Conservation (phyloP, 371 early-diverging fungal species). For the Conidiobolus incongruus region DNA sequence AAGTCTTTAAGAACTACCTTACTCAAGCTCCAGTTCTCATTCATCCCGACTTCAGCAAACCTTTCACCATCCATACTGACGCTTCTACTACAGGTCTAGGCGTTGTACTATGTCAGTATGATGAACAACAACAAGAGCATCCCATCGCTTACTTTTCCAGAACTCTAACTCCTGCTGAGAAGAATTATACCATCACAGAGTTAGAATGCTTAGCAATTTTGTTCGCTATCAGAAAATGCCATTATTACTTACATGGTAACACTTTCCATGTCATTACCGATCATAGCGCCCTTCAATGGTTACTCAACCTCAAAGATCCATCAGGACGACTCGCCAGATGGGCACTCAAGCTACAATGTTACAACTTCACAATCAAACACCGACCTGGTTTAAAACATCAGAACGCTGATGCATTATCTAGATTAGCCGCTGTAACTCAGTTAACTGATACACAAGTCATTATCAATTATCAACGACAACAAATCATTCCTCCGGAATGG, state of each 20-base stretch:
- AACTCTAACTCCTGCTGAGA: constrained; percentile 5
- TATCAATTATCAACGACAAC: too few relatives aligned
- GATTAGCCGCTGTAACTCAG: too few relatives aligned
- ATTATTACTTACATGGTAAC: constrained; percentile 5
- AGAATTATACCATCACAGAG: constrained; percentile 9
- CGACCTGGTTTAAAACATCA: constrained; percentile 10
- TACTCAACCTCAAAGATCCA: constrained; percentile 2
- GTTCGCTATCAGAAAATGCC: constrained; percentile 6
- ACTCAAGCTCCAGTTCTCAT: constrained; percentile 6
- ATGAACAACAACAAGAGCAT: not conserved
- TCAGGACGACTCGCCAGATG: constrained; percentile 7
- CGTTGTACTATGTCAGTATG: constrained; percentile 12
- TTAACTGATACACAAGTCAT: too few relatives aligned
- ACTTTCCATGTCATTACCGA: constrained; percentile 9
- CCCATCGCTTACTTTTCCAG: constrained; percentile 9
- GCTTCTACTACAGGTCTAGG: constrained; percentile 13
- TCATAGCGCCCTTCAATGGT: constrained; percentile 6
- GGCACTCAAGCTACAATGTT: constrained; percentile 11
- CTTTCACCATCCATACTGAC: constrained; percentile 13
- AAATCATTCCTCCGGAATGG: too few relatives aligned
- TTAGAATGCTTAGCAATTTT: constrained; percentile 8
- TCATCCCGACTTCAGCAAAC: constrained; percentile 6
- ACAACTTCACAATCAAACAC: constrained; percentile 11
- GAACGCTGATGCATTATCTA: too few relatives aligned
- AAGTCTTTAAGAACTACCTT: constrained; percentile 5